Percentiles rank a stretch among this genome's conserved stretches.
Conservation (phyloP, 305 asterid genomes). For the Fraxinus greggii region DNA sequence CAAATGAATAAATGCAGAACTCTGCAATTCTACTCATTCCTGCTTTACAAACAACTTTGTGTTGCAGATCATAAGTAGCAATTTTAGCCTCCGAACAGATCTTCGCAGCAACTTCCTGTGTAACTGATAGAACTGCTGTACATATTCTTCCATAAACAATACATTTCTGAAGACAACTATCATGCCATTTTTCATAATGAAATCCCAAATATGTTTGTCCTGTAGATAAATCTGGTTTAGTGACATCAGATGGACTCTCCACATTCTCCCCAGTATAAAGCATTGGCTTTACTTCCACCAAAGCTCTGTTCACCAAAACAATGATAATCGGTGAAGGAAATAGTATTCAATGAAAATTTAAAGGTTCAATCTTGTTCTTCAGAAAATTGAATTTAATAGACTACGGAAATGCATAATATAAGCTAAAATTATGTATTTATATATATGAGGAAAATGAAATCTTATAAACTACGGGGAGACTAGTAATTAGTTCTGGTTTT, state of each 20-base stretch:
- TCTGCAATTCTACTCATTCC: conserved; percentile 47
- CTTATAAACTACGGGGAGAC: neutral
- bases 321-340: conserved; percentile 2
- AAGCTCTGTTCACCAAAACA: conserved; percentile 57
- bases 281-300: conserved; percentile 85
- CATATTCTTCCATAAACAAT: conserved; percentile 55
- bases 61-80: conserved; percentile 23
- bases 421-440: conserved; percentile 15
- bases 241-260: conserved; percentile 34
- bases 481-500: neutral
- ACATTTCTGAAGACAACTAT: conserved; percentile 60
- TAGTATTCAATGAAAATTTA: neutral
- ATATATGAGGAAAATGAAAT: neutral
- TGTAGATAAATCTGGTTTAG: conserved; percentile 31
- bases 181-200: conserved; percentile 65
- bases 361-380: neutral
- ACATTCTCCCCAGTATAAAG: conserved; percentile 51
- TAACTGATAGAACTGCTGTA: conserved; percentile 58
- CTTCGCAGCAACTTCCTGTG: conserved; percentile 47
- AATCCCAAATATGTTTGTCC: conserved; percentile 55
- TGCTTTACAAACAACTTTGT: conserved; percentile 33
- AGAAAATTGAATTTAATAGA: neutral
- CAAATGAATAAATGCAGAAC: conserved; percentile 65
- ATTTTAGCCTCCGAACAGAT: conserved; percentile 33
- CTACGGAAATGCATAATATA: neutral